Percentiles rank a stretch among this genome's conserved stretches.
phyloP scores from a whole-genome alignment of 176 grass and related monocot species.

The Oryza australiensis region DNA sequence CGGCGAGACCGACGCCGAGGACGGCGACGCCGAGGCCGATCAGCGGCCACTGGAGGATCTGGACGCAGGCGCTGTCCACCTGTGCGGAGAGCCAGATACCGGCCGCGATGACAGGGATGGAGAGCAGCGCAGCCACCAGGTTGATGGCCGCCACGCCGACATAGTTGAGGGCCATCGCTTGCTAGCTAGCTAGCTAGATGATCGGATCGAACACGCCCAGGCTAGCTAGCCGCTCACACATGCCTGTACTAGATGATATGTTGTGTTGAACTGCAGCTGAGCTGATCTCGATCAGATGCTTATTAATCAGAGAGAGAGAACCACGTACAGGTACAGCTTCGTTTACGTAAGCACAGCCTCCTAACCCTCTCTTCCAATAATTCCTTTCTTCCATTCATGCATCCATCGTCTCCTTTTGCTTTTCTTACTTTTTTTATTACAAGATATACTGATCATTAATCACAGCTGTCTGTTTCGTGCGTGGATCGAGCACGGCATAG shows the following conservation, averaged over 20 bases:
- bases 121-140: slow-evolving; percentile 61
- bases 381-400: background rate
- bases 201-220: no score
- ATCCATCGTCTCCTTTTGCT: background rate
- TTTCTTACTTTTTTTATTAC: background rate
- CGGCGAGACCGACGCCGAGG: slow-evolving; percentile 59
- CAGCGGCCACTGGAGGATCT: slow-evolving; percentile 81
- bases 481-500: background rate
- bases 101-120: slow-evolving; percentile 67
- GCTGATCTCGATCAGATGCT: background rate
- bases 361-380: background rate
- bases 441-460: background rate
- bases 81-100: slow-evolving; percentile 85
- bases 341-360: no score
- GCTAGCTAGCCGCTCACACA: background rate
- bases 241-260: no score
- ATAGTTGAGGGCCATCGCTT: slow-evolving; percentile 63
- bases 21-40: slow-evolving; percentile 57
- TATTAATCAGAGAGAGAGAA: background rate
- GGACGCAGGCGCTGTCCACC: slow-evolving; percentile 65
- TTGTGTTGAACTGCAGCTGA: no score
- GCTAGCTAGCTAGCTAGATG: background rate
- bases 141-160: slow-evolving; percentile 60
- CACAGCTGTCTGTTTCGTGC: no score
- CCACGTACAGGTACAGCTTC: no score